Conservation (phyloP, 108 stramenopile species). For the Seminavis robusta region DNA sequence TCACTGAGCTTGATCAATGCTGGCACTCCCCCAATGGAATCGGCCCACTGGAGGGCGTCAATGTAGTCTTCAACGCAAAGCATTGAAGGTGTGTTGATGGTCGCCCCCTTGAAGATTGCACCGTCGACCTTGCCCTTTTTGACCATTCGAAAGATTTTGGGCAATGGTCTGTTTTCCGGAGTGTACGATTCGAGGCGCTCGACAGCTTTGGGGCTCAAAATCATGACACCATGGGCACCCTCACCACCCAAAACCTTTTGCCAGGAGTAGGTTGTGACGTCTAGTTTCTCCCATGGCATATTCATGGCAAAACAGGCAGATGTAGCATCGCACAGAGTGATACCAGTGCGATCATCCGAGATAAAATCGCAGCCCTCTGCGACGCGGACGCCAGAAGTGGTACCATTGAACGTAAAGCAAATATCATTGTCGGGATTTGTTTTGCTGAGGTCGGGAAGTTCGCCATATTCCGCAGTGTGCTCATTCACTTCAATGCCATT, state of each 20-base stretch:
- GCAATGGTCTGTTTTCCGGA: constrained; percentile 93
- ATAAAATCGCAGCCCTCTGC: constrained; percentile 94
- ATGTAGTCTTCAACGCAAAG: constrained; percentile 99
- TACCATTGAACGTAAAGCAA: constrained; percentile 99
- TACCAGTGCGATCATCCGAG: constrained; percentile 86
- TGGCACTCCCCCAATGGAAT: constrained; percentile 89
- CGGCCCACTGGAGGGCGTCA: constrained; percentile 96
- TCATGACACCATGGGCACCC: constrained; percentile 97
- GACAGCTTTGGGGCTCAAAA: constrained; percentile 95
- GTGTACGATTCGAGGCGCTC: constrained; percentile 95
- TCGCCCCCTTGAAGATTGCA: constrained; percentile 96
- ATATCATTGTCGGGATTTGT: constrained; percentile 92
- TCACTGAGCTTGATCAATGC: constrained; percentile 89
- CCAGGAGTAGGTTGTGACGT: constrained; percentile 99
- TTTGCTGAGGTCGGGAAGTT: constrained; percentile 89
- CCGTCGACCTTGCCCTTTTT: constrained; percentile 97
- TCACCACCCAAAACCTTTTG: constrained; percentile 99
- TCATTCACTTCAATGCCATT: constrained; percentile 83
- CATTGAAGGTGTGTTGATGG: constrained; percentile 99
- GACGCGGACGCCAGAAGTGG: constrained; percentile 97
- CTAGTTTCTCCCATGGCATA: constrained; percentile 98
- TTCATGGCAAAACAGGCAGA: constrained; percentile 99
- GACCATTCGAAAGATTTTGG: constrained; percentile 98
- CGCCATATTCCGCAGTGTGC: constrained; percentile 92
- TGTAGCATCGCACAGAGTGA: constrained; percentile 98